Percentiles rank a stretch among this genome's conserved stretches.
These are phyloP conservation scores for Amanita muscaria DNA, from an alignment of 768 basidiomycete genomes.

Conservation along the genomic window DNA sequence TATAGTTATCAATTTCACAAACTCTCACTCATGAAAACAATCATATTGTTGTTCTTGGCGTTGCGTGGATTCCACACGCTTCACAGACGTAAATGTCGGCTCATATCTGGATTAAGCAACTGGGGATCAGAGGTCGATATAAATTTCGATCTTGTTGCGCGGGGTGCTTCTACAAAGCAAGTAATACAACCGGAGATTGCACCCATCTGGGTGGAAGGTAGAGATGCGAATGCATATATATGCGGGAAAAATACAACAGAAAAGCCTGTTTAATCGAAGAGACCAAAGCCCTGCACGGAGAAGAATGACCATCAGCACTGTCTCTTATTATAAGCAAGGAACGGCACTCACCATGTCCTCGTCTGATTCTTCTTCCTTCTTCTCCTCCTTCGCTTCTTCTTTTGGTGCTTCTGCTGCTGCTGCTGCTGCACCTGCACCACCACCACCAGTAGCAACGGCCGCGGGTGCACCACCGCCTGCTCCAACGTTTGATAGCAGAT, in stretches of 20 bases:
- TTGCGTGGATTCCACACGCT: too few relatives aligned
- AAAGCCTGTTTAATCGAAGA: constrained; percentile 69
- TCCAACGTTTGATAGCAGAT: constrained; percentile 91
- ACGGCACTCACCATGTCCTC: constrained; percentile 70
- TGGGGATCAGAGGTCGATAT: too few relatives aligned
- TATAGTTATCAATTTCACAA: too few relatives aligned
- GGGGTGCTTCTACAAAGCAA: constrained; percentile 2
- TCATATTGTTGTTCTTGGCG: too few relatives aligned
- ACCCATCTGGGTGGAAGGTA: not conserved
- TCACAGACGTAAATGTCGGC: not conserved
- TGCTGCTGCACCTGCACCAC: constrained; percentile 47
- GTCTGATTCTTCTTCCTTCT: constrained; percentile 84
- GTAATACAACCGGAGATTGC: constrained; percentile 3
- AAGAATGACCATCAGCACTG: not conserved
- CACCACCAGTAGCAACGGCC: constrained; percentile 46
- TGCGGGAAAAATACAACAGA: constrained; percentile 11
- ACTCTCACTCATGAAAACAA: too few relatives aligned
- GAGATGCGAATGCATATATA: constrained; percentile 12
- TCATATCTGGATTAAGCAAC: too few relatives aligned
- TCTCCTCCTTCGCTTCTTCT: constrained; percentile 78
- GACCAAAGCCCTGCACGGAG: constrained; percentile 75
- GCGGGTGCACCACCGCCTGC: constrained; percentile 84
- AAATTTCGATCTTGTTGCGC: not conserved
- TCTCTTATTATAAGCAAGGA: not conserved
- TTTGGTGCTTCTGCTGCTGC: constrained; percentile 65